Evolutionary conservation across 331 rosid species (phyloP), one percentile per base, ranked within the genome.

Genomic region (Rosa hybrid): DNA sequence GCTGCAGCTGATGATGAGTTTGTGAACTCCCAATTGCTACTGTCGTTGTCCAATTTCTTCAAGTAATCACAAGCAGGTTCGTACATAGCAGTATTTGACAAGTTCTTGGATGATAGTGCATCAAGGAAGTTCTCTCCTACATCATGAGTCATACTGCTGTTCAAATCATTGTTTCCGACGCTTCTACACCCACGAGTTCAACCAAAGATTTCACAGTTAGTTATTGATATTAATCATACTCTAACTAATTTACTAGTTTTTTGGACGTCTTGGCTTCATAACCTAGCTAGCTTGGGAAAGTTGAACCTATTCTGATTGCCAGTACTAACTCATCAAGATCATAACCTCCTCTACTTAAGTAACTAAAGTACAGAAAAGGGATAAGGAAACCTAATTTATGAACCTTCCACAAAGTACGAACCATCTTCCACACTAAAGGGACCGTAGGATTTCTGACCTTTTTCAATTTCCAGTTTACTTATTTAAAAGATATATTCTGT

Each of bases 1-100:
- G 73, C 49, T 18, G 84, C 63, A 65, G 71, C 18, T 59, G 88
- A 44, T 41, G 85, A 30, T 12, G 60, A 53, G 72, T 82, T 83
- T 64, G 74, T 89, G 83, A 88, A 91, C n/a, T 90, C 91, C 89
- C 90, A 86, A 39, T 81, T 77, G 62, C 77, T 83, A 48, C 86
- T 86, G 14, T 71, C 81, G 46, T 69, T 84, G 71, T 92, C 97
- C 71, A 92, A 82, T 83, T 91, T 92, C 86, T 91, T 92, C 86
- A 94, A 83, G 87, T 92, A 92, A 70, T 92, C 87, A 68, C 94
- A 90, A 8, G 91, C 96, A 51, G 91, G 90, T 62, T 91, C 97
- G 75, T 84, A 87, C 87, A 89, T 85, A 11, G 79, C 81, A 38
- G 57, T 78, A 51, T 48, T 83, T 71, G 87, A 57, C 83, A 86